Base-by-base conservation (phyloP, 148 eudicot species). In the Rhododendron ferrugineum region DNA sequence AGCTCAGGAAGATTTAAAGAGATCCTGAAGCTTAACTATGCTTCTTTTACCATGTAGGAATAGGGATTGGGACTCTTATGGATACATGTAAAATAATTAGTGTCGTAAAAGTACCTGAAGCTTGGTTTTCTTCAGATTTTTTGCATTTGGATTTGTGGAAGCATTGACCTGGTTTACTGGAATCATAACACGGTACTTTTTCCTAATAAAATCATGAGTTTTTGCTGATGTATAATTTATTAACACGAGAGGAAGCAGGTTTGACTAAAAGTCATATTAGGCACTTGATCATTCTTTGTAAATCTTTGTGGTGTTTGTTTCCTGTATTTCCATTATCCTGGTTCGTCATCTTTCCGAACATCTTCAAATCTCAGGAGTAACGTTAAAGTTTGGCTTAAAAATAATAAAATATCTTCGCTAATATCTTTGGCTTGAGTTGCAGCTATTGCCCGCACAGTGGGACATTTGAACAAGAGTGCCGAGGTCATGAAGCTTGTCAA, bases 401-500 rank as follows among this genome's bases (percentile, higher is more conserved):
- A 16, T 16, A 16, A 16, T 16, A 54, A 4, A 28, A 78, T 78
- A 23, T 37, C 22, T 18, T 76, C 28, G 40, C n/a, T 40, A 9
- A 42, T 54, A 42, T 62, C 15, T 78, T 72, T 80, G 28, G 30
- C 83, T 79, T 83, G 28, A 70, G 66, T 76, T 91, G 88, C 93
- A 95, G 98, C 98, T 84, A 86, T 95, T 88, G 94, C 98, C 37
- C 96, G 98, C 52, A 94, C 98, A 47, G 98, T 95, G 83, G 96
- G 98, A 60, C 96, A 95, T 87, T 82, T 95, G 90, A 92, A 93
- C 62, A 97, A 97, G 93, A 97, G 99, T 91, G 95, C 98, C 56
- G 99, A 97, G 90, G 98, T 97, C 78, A 97, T 95, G 99, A 94
- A 94, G 87, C 88, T 97, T 86, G 98, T 94, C 52, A 97, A 94